These are phyloP conservation scores for Paramecium bursaria DNA, from an alignment of 73 alveolate genomes.

Conservation along the genomic window DNA sequence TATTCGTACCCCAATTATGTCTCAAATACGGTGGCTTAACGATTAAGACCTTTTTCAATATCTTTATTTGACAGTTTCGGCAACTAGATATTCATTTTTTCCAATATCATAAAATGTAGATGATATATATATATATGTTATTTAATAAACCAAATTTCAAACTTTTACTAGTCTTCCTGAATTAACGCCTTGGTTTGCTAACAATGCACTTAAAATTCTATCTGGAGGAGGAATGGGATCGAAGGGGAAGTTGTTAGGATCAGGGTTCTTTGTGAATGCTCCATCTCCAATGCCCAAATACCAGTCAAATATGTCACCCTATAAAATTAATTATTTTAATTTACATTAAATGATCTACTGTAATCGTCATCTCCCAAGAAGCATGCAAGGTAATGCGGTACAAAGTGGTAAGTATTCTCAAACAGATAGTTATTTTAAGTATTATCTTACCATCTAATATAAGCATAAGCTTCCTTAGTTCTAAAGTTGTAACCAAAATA, in stretches of 20 bases:
- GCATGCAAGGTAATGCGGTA: conserved; percentile 28
- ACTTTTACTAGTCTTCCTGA: conserved; percentile 50
- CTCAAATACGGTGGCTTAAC: too few relatives aligned
- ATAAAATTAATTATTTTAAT: background rate
- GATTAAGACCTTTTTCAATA: too few relatives aligned
- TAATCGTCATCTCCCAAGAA: conserved; percentile 52
- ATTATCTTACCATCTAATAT: conserved; percentile 19
- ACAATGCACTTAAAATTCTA: conserved; percentile 40
- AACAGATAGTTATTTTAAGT: conserved; percentile 5
- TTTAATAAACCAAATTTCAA: too few relatives aligned
- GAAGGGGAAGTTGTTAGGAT: conserved; percentile 29
- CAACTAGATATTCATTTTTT: too few relatives aligned
- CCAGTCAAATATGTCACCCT: conserved; percentile 59
- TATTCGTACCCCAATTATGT: conserved; percentile 51
- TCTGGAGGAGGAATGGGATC: conserved; percentile 59
- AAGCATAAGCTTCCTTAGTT: conserved; percentile 44
- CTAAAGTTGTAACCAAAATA: conserved; percentile 44
- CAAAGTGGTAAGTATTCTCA: conserved; percentile 45
- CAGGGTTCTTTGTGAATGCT: conserved; percentile 46
- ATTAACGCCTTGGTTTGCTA: conserved; percentile 47
- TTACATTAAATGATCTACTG: conserved; percentile 25
- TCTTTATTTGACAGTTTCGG: too few relatives aligned
- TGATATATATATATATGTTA: too few relatives aligned
- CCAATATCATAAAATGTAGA: too few relatives aligned
- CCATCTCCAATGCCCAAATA: conserved; percentile 62